Conservation (phyloP, 441 rosid genomes). For the Populus hybrid region DNA sequence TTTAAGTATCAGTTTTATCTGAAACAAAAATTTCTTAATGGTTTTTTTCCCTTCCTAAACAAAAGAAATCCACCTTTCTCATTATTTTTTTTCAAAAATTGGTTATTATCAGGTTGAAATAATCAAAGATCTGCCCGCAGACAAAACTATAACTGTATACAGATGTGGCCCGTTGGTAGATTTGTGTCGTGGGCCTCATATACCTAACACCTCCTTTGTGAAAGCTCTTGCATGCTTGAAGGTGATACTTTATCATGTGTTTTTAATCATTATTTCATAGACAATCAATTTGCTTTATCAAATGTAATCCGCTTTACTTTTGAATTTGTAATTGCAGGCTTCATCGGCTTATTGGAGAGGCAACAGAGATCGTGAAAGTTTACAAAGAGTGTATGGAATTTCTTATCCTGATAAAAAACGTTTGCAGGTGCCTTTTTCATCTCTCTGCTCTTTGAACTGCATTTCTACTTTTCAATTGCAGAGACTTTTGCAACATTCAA, state of each 20-base stretch:
- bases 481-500: neutral
- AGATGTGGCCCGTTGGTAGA: conserved; percentile 97
- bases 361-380: conserved; percentile 79
- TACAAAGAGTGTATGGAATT: conserved; percentile 97
- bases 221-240: conserved; percentile 92
- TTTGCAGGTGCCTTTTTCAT: conserved; percentile 51
- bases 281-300: conserved; percentile 5
- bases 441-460: conserved; percentile 5
- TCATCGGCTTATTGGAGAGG: conserved; percentile 99
- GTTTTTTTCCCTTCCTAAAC: neutral
- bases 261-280: conserved; percentile 9
- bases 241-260: conserved; percentile 38
- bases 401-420: conserved; percentile 91
- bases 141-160: conserved; percentile 90
- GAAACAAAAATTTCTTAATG: neutral
- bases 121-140: conserved; percentile 80
- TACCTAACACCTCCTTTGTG: conserved; percentile 92
- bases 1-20: conserved; percentile 10
- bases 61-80: conserved; percentile 8
- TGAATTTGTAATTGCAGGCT: conserved; percentile 52
- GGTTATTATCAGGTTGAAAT: conserved; percentile 67
- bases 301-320: conserved; percentile 9
- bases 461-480: neutral
- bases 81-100: conserved; percentile 2
- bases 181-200: conserved; percentile 98